Evolutionary conservation across 225 moss, liverwort and hornwort genomes (phyloP).

Genomic region (Asterella californica): DNA sequence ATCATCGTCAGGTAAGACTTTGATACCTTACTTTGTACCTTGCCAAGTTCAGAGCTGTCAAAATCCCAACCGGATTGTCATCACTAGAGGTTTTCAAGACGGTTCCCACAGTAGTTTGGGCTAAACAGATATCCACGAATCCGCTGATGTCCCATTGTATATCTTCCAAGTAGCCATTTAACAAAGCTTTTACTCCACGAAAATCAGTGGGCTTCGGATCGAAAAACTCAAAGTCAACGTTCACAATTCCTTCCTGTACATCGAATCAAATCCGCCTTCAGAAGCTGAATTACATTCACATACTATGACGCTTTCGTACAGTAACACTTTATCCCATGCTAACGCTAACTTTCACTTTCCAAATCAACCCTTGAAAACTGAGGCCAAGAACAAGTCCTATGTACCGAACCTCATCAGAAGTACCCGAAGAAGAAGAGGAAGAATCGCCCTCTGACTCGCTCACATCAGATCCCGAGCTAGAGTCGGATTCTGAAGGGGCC

Average conservation of each 20-base stretch:
- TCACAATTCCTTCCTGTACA: constrained; percentile 76
- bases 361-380: background rate
- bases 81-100: constrained; percentile 83
- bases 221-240: constrained; percentile 83
- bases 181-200: constrained; percentile 77
- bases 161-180: constrained; percentile 74
- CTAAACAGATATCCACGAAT: constrained; percentile 69
- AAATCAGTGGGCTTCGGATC: constrained; percentile 89
- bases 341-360: too few species aligned
- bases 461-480: background rate
- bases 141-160: constrained; percentile 71
- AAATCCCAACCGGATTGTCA: constrained; percentile 76
- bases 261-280: background rate
- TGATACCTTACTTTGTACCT: constrained; percentile 62
- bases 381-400: background rate
- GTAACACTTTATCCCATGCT: too few species aligned
- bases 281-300: background rate
- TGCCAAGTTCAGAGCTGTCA: constrained; percentile 74
- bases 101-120: constrained; percentile 82
- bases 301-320: too few species aligned
- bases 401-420: background rate
- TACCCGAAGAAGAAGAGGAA: background rate
- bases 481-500: background rate
- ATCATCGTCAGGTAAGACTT: background rate
- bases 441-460: background rate